Base-by-base conservation (phyloP, 2,329 filamentous ascomycete species). In the Diplodia mutila region DNA sequence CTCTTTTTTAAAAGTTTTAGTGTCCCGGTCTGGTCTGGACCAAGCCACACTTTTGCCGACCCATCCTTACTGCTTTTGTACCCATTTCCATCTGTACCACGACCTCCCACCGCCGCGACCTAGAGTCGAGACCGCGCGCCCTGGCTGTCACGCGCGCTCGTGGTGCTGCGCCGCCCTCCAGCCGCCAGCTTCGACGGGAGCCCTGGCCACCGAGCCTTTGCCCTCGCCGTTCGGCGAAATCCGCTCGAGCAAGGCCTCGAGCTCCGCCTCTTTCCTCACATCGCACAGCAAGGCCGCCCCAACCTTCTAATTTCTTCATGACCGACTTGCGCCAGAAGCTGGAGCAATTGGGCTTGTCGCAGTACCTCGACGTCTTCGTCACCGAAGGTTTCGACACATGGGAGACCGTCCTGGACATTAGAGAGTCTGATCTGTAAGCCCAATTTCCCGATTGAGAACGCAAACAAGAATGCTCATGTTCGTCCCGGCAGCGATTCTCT, bases 321-420 rank as follows among this genome's bases (percentile, higher is more conserved):
- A 87, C 85, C 84, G 85, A 87, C 78, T 83, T 95, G 74, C 86
- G 84, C 72, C 80, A 84, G 46, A 86, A 90, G 71, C 88, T 94
- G 76, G 85, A 87, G 80, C 90, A 91, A 84, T 84, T 94, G 83
- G 91, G 91, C 76, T 85, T 95, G 78, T 84, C 87, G 80, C 90
- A 93, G 80, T 94, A 95, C 80, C 85, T 91, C 69, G 85, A 89
- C 71, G 80, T 84, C 67, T 91, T 95, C 73, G 77, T 92, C 52
- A 87, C 91, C 65, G 91, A 94, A 79, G 92, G 92, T 3, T 95
- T 95, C 77, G 92, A 95, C 77, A 88, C 89, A 12, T 94, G 92
- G 92, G 90, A 93, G 39, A 93, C 90, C 0, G 89, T 94, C 66
- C 83, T 93, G 61, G 91, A 94, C 75, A 93, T 95, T 65, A 93